These are phyloP conservation scores for Colletotrichum sojae DNA, from an alignment of 2,329 filamentous ascomycete genomes.

Conservation along the genomic window DNA sequence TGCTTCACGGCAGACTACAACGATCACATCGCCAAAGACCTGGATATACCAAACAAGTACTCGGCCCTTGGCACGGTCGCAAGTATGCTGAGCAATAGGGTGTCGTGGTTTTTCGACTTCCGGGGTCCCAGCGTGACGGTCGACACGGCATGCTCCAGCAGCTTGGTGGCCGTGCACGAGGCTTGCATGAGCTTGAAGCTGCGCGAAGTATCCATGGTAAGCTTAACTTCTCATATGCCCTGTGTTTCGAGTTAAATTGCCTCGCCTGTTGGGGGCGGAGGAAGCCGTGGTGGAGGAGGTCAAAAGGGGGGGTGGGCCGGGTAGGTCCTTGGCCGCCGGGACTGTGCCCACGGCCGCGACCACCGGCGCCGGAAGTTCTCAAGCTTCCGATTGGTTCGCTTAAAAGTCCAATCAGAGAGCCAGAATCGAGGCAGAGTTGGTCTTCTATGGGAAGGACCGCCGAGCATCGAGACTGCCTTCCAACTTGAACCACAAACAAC, in stretches of 20 bases:
- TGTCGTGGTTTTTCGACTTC: constrained; percentile 55
- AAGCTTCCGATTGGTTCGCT: too few species aligned
- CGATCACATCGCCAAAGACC: constrained; percentile 34
- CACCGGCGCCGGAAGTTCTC: background rate
- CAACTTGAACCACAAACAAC: too few species aligned
- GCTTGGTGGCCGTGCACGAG: constrained; percentile 52
- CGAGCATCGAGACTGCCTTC: too few species aligned
- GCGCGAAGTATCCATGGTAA: constrained; percentile 41
- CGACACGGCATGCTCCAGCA: constrained; percentile 57
- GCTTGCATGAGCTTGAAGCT: constrained; percentile 44
- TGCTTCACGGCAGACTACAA: constrained; percentile 47
- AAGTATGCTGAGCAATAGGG: constrained; percentile 52
- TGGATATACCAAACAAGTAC: constrained; percentile 38
- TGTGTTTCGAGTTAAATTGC: background rate
- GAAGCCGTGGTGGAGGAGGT: too few species aligned
- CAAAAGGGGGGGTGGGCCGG: too few species aligned
- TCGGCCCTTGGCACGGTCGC: constrained; percentile 48
- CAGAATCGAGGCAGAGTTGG: too few species aligned
- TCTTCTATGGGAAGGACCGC: too few species aligned
- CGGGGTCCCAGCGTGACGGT: constrained; percentile 51
- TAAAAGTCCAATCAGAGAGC: too few species aligned
- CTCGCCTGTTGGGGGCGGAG: too few species aligned
- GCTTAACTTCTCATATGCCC: background rate
- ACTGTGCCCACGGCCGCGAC: background rate
- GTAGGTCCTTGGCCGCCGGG: too few species aligned